These are phyloP conservation scores for Verbascum thapsus DNA, from an alignment of 257 asterid genomes.

Conservation along the genomic window DNA sequence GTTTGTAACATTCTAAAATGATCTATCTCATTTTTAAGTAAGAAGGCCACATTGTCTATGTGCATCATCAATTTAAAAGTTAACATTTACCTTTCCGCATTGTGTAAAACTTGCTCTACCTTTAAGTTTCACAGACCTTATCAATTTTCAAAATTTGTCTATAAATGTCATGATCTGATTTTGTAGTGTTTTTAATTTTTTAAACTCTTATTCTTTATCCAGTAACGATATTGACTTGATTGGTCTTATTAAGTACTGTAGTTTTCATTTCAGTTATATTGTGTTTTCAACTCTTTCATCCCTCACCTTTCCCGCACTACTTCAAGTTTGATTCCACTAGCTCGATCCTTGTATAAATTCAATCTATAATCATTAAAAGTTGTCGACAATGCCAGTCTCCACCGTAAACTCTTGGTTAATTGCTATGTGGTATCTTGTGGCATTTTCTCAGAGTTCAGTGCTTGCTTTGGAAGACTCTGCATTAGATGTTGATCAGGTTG, in stretches of 20 bases:
- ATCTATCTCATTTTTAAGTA: slow-evolving; percentile 9
- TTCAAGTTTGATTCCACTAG: background rate
- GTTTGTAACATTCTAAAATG: slow-evolving; percentile 14
- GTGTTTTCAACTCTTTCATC: slow-evolving; percentile 12
- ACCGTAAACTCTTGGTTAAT: background rate
- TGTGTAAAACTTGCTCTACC: background rate
- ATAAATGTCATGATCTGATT: slow-evolving; percentile 7
- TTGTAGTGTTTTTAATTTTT: slow-evolving; percentile 10
- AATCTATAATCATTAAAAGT: background rate
- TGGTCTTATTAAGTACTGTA: background rate
- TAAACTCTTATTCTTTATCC: slow-evolving; percentile 11
- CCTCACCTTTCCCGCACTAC: slow-evolving; percentile 1
- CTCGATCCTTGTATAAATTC: background rate
- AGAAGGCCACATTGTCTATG: slow-evolving; percentile 6
- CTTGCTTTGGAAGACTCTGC: slow-evolving; percentile 91
- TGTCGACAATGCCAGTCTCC: background rate
- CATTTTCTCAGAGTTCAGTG: slow-evolving; percentile 63
- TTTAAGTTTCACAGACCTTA: background rate
- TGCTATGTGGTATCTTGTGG: slow-evolving; percentile 28
- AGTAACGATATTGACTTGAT: background rate
- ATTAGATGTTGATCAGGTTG: slow-evolving; percentile 94
- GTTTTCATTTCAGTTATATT: background rate
- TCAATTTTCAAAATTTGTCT: slow-evolving; percentile 5
- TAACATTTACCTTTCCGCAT: slow-evolving; percentile 3
- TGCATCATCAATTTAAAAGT: background rate